phyloP scores from a whole-genome alignment of 345 rosid genomes.

The Camelina hispida region DNA sequence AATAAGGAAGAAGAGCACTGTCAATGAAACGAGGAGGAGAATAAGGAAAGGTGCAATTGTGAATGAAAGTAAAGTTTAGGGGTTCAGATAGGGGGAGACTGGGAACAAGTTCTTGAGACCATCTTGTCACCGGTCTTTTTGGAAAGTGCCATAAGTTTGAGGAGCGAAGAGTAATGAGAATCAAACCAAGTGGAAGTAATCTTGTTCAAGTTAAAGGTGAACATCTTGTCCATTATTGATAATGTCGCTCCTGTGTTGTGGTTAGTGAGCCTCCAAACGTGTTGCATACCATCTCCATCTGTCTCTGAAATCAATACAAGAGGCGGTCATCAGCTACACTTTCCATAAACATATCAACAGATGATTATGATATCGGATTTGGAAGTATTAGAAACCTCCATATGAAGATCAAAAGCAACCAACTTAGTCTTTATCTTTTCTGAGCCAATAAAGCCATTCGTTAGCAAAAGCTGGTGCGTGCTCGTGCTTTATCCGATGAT shows the following conservation, averaged over 20 bases:
- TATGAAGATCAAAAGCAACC: neutral
- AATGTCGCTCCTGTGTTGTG: conserved; percentile 10
- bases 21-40: neutral
- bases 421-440: neutral
- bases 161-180: neutral
- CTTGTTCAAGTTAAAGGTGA: neutral
- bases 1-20: neutral
- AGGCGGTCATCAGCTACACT: neutral
- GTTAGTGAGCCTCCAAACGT: conserved; percentile 23
- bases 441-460: too few relatives aligned
- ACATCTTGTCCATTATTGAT: neutral
- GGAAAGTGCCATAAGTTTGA: neutral
- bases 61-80: neutral
- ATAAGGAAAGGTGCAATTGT: neutral
- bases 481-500: neutral
- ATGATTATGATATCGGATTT: neutral
- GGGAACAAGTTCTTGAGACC: neutral
- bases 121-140: neutral
- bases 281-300: conserved; percentile 11
- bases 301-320: neutral
- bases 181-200: neutral
- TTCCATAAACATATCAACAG: neutral
- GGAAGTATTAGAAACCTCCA: neutral
- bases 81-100: neutral
- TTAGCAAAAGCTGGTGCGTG: neutral